Evolutionary conservation across 192 early-diverging fungal species (phyloP).

Genomic region (Pilaira anomala): DNA sequence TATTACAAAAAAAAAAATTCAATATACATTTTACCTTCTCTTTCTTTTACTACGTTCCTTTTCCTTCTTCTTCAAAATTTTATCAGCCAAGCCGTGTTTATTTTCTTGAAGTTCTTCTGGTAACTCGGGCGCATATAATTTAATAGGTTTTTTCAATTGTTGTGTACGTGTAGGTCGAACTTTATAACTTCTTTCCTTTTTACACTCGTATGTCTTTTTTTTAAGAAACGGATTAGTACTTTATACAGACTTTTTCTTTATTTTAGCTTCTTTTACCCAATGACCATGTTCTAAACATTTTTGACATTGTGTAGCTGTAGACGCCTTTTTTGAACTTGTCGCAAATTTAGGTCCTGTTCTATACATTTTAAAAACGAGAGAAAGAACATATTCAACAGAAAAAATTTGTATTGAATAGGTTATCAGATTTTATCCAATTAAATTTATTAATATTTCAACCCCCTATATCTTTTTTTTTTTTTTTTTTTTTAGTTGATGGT

Average conservation of each 20-base stretch:
- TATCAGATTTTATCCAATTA: too few relatives aligned
- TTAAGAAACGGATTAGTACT: neutral
- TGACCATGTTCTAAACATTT: constrained; percentile 58
- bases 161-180: constrained; percentile 57
- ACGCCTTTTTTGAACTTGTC: constrained; percentile 32
- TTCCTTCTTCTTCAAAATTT: constrained; percentile 44
- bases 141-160: constrained; percentile 55
- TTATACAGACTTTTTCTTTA: neutral
- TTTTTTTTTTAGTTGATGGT: neutral
- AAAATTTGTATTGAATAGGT: neutral
- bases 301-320: constrained; percentile 53
- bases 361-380: constrained; percentile 20
- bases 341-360: constrained; percentile 34
- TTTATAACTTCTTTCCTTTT: constrained; percentile 42
- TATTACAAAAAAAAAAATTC: neutral
- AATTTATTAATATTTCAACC: too few relatives aligned
- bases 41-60: constrained; percentile 33
- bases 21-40: neutral
- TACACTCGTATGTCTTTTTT: constrained; percentile 52
- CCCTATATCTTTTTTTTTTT: neutral
- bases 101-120: constrained; percentile 40
- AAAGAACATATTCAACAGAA: neutral
- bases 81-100: constrained; percentile 45
- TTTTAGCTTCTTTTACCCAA: constrained; percentile 35
- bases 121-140: constrained; percentile 42